Evolutionary conservation across 2,329 filamentous ascomycete genomes (phyloP).

Genomic region (Coniochaeta sp.): DNA sequence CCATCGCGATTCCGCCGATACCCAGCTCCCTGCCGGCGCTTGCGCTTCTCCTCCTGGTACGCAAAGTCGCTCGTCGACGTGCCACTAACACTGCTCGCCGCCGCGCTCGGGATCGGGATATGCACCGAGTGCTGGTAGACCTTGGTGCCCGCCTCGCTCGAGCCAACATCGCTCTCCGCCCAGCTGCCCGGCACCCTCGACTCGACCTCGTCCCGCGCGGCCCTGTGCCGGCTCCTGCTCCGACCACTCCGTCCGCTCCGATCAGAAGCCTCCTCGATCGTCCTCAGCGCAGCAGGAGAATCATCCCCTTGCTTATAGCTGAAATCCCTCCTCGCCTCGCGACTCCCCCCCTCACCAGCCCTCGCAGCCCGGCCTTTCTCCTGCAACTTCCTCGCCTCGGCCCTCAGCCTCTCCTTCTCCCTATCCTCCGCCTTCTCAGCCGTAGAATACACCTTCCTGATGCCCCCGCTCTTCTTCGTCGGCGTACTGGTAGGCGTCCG

Average conservation of each 20-base stretch:
- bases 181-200: constrained; percentile 28
- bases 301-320: constrained; percentile 42
- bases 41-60: constrained; percentile 35
- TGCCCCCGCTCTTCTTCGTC: constrained; percentile 31
- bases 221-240: constrained; percentile 8
- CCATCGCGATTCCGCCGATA: constrained; percentile 18
- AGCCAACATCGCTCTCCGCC: constrained; percentile 30
- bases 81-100: constrained; percentile 14
- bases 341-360: constrained; percentile 1
- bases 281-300: constrained; percentile 13
- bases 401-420: constrained; percentile 46
- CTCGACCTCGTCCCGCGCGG: constrained; percentile 12
- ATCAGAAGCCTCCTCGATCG: constrained; percentile 18
- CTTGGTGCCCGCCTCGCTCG: constrained; percentile 48
- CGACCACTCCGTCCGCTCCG: constrained; percentile 1
- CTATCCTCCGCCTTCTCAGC: constrained; percentile 45
- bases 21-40: constrained; percentile 27
- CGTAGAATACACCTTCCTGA: constrained; percentile 55
- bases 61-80: constrained; percentile 23
- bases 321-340: constrained; percentile 38
- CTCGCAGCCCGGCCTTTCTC: constrained; percentile 38
- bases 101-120: constrained; percentile 40
- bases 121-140: constrained; percentile 41
- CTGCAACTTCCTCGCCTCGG: constrained; percentile 47
- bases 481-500: constrained; percentile 48